phyloP scores from a whole-genome alignment of 2,329 filamentous ascomycete genomes.

The Fusarium sp. region DNA sequence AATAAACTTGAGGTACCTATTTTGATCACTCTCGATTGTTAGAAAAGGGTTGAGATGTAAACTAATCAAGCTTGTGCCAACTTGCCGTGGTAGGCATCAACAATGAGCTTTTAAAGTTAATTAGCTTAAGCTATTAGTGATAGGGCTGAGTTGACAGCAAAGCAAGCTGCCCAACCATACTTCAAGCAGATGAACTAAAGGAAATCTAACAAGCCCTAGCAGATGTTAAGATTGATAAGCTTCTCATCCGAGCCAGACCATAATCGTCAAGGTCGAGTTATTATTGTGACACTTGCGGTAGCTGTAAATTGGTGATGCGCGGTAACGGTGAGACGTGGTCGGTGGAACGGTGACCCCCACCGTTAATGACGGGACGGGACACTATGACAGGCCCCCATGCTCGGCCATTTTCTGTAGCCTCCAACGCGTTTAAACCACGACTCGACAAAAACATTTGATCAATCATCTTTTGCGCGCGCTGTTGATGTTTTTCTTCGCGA shows the following conservation, averaged over 20 bases:
- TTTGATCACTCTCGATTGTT: background rate
- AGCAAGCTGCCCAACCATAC: background rate
- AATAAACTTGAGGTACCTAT: background rate
- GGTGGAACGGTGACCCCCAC: slow-evolving; percentile 13
- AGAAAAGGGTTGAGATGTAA: background rate
- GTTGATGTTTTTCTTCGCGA: slow-evolving; percentile 30
- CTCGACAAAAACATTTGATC: slow-evolving; percentile 39
- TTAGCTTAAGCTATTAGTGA: background rate
- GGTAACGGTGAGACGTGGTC: background rate
- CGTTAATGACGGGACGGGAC: slow-evolving; percentile 21
- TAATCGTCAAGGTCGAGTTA: background rate
- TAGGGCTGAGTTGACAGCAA: background rate
- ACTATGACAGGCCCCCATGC: slow-evolving; percentile 21
- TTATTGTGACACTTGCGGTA: background rate
- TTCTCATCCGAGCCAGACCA: background rate
- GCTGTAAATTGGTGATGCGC: background rate
- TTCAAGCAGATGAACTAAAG: background rate
- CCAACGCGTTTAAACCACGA: slow-evolving; percentile 31
- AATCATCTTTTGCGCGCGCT: slow-evolving; percentile 32
- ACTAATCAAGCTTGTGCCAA: background rate
- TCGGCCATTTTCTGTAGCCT: slow-evolving; percentile 12
- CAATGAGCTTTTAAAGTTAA: background rate
- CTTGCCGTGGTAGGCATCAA: fast-evolving
- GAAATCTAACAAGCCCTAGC: background rate
- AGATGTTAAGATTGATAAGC: background rate